These are phyloP conservation scores for Handroanthus guayacan DNA, from an alignment of 257 asterid genomes.

Conservation along the genomic window DNA sequence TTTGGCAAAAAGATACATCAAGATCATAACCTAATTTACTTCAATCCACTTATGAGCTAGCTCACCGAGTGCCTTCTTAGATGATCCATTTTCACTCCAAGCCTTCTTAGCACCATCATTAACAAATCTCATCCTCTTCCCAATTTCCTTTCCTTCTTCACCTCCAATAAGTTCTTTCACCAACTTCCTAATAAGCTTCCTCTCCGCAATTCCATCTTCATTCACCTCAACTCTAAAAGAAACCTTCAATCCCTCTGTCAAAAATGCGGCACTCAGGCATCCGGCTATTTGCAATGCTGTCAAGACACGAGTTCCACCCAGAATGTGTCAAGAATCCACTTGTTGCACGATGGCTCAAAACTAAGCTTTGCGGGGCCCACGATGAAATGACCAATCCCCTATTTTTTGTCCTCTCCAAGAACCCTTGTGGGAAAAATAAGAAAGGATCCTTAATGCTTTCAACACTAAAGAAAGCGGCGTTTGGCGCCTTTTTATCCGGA, in stretches of 20 bases:
- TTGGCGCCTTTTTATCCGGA: not conserved
- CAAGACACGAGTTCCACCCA: slow-evolving; percentile 34
- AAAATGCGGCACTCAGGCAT: slow-evolving; percentile 46
- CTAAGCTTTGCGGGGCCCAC: slow-evolving; percentile 10
- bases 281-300: too few species aligned
- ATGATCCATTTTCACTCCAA: not conserved
- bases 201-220: slow-evolving; percentile 43
- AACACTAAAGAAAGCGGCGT: slow-evolving; percentile 9
- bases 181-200: slow-evolving; percentile 33
- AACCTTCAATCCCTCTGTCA: slow-evolving; percentile 44
- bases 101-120: slow-evolving; percentile 45
- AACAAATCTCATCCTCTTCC: slow-evolving; percentile 41
- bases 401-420: slow-evolving; percentile 24
- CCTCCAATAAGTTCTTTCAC: slow-evolving; percentile 44
- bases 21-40: not conserved
- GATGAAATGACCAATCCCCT: slow-evolving; percentile 26
- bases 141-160: slow-evolving; percentile 40
- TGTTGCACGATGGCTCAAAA: not conserved
- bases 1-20: too few species aligned
- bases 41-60: not conserved
- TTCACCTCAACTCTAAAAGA: slow-evolving; percentile 37
- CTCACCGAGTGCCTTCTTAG: not conserved
- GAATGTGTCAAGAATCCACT: slow-evolving; percentile 17
- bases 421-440: slow-evolving; percentile 18
- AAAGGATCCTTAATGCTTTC: not conserved